These are phyloP conservation scores for Ophiostoma sp. DNA, from an alignment of 2,329 filamentous ascomycete species.

Conservation along the genomic window DNA sequence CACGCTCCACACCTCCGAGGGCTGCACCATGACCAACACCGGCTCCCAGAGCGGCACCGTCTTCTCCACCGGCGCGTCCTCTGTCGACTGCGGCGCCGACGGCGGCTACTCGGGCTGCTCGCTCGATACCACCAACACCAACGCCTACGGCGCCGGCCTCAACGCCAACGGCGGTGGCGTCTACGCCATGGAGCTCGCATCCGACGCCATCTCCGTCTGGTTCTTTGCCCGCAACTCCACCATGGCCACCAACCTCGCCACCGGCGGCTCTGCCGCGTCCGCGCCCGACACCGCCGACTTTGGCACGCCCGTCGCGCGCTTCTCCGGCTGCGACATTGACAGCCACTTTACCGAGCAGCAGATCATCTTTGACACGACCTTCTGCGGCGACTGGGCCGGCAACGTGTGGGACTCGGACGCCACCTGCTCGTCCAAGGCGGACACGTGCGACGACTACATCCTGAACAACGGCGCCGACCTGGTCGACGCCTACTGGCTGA, in stretches of 20 bases:
- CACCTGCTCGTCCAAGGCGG: slow-evolving; percentile 55
- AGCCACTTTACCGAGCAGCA: slow-evolving; percentile 65
- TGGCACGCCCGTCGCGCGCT: slow-evolving; percentile 63
- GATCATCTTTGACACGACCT: slow-evolving; percentile 75
- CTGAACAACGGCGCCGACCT: slow-evolving; percentile 65
- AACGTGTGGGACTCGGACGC: slow-evolving; percentile 55
- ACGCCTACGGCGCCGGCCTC: slow-evolving; percentile 63
- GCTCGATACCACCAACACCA: slow-evolving; percentile 46
- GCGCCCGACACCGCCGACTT: slow-evolving; percentile 63
- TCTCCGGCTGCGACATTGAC: slow-evolving; percentile 67
- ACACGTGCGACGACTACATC: slow-evolving; percentile 68
- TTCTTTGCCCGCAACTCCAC: slow-evolving; percentile 63
- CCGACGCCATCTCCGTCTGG: slow-evolving; percentile 66
- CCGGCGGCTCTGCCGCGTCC: slow-evolving; percentile 50
- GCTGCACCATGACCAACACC: slow-evolving; percentile 52
- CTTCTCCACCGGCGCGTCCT: slow-evolving; percentile 40
- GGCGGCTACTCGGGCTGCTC: slow-evolving; percentile 55
- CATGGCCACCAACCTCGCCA: slow-evolving; percentile 28
- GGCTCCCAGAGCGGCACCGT: slow-evolving; percentile 44
- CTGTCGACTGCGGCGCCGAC: slow-evolving; percentile 26
- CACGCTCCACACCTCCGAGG: slow-evolving; percentile 61
- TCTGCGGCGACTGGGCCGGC: slow-evolving; percentile 87
- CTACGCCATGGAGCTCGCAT: slow-evolving; percentile 73
- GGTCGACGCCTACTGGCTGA: slow-evolving; percentile 67
- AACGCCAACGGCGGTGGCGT: slow-evolving; percentile 65